Base-by-base conservation (phyloP, 805 yeast genomes). In the Myxozyma sirexii region DNA sequence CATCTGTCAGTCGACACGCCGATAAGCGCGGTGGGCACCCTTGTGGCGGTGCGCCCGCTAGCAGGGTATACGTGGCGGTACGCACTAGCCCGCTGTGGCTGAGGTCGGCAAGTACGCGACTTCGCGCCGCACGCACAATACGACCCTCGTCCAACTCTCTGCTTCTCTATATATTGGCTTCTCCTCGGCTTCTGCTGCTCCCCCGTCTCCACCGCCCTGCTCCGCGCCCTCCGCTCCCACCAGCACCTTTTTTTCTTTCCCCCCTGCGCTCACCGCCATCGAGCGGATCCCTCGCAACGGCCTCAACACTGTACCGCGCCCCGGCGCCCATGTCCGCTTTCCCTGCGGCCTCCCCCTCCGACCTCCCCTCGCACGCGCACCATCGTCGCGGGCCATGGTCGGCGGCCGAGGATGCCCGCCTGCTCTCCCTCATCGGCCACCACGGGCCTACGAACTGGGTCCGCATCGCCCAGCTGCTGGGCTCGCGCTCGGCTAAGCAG, bases 391-490 rank as follows among this genome's bases (percentile, higher is more conserved):
- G 97, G 0, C 96, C 96, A 0, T 90, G 97, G 97, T 83, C 94
- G 4, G 86, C 91, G 0, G 86, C 85, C 26, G 97, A 90, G 69
- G 97, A 90, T 73, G 82, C 80, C 64, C 81, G 82, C 67, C 79
- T 90, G 49, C 74, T 90, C 70, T 87, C 85, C 23, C 78, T 90
- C 24, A 88, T 90, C 41, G 76, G 82, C 42, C 73, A 82, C 24
- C 85, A 82, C 71, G 96, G 96, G 4, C 90, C 96, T 8, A 81
- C 88, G 41, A 89, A 89, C 71, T 90, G 97, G 97, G 97, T 91
- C 4, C 80, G 88, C 59, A 89, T 91, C 19, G 84, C 96, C 10
- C 86, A 84, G 65, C 78, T 81, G 57, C 76, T 90, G 60, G 85
- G 85, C 31, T 80, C 93, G 4, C 79, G 97, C 64, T 86, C 96